Base-by-base conservation (phyloP, 1,139 yeast species). In the Saccharomycopsis phalli region DNA sequence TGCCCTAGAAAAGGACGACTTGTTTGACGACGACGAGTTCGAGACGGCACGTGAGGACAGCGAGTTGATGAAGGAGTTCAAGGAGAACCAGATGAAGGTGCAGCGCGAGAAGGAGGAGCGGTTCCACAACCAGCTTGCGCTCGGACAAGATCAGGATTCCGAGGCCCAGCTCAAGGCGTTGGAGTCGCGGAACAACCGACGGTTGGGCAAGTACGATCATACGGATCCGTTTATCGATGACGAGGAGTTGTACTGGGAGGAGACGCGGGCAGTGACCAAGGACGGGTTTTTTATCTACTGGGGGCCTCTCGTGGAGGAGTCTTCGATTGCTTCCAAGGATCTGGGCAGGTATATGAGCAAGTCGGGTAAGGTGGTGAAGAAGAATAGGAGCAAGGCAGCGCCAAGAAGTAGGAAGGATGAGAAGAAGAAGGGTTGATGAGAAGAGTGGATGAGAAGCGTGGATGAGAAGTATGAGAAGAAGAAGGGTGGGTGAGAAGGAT, bases 191-290 rank as follows among this genome's bases (percentile, higher is more conserved):
- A 82, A 68, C 61, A 79, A 77, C 54, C 68, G 87, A 47, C 71
- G 75, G 58, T 81, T 80, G 37, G 95, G 96, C 6, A 87, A 86
- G 55, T 93, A 93, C 58, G 98, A 93, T 56, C 68, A 75, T 41
- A 80, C 83, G 47, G 99, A 93, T 60, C 98, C 98, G 1, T 93
- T 93, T 55, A 91, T 93, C 47, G 99, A 93, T 61, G 98, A 93
- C 58, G 74, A 83, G 21, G 99, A 91, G 60, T 66, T 87, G 53
- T 74, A 77, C 47, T 83, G 93, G 83, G 97, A 91, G 58, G 96
- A 88, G 57, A 93, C 83, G 51, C 78, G 94, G 7, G 91, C 93
- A 2, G 76, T 93, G 1, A 87, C 95, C 0, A 82, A 83, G 50
- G 97, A 91, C 54, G 98, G 98, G 2, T 93, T 91, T 58, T 93